Evolutionary conservation across 2,329 filamentous ascomycete species (phyloP).

Genomic region (Dothideomycetes sp.): DNA sequence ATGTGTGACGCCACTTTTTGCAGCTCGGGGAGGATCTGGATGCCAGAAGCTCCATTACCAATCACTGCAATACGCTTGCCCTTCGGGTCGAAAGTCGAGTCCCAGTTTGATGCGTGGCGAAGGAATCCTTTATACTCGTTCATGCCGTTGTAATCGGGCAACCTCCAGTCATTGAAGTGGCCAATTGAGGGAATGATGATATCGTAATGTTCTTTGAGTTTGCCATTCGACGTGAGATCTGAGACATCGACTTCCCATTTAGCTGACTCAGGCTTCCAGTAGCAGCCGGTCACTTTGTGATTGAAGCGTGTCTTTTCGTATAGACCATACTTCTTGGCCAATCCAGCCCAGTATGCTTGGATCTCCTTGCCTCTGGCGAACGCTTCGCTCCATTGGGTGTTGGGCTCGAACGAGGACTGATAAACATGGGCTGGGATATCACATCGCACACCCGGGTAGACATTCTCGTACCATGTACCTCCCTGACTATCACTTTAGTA

Average conservation of each 20-base stretch:
- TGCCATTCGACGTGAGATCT: slow-evolving; percentile 18
- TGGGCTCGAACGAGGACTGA: slow-evolving; percentile 56
- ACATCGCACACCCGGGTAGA: slow-evolving; percentile 55
- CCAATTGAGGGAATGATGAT: slow-evolving; percentile 54
- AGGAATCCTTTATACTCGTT: slow-evolving; percentile 25
- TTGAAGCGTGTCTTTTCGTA: slow-evolving; percentile 47
- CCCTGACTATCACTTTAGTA: slow-evolving; percentile 23
- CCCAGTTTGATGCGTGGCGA: slow-evolving; percentile 29
- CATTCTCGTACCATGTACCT: slow-evolving; percentile 38
- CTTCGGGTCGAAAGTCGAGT: slow-evolving; percentile 18
- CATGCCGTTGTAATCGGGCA: slow-evolving; percentile 46
- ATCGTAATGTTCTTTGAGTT: slow-evolving; percentile 41
- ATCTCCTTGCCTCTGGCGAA: slow-evolving; percentile 60
- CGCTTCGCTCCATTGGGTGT: slow-evolving; percentile 57
- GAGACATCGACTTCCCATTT: slow-evolving; percentile 45
- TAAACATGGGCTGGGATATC: slow-evolving; percentile 62
- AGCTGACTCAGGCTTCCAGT: slow-evolving; percentile 42
- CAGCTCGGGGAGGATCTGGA: slow-evolving; percentile 35
- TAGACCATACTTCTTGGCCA: slow-evolving; percentile 54
- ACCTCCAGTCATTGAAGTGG: slow-evolving; percentile 53
- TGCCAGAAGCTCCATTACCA: slow-evolving; percentile 30
- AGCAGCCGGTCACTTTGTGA: slow-evolving; percentile 43
- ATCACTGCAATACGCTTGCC: slow-evolving; percentile 30
- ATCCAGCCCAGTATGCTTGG: slow-evolving; percentile 50
- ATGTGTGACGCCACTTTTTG: slow-evolving; percentile 36